Base-by-base conservation (phyloP, 495 filamentous ascomycete genomes). In the Trypethelium eluteriae region DNA sequence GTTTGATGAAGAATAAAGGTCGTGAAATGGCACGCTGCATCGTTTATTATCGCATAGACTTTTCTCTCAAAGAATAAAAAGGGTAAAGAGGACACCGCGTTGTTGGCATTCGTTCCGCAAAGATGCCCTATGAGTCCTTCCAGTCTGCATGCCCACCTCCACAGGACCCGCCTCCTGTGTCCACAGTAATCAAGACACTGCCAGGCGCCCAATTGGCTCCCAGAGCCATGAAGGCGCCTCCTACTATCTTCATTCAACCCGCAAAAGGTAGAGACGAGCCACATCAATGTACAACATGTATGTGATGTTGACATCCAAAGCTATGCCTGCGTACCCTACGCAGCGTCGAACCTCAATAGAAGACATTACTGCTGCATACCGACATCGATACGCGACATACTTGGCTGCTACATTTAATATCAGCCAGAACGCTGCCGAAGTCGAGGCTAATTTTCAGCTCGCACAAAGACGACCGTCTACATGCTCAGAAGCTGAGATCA, bases 111-210 rank as follows among this genome's bases (percentile, higher is more conserved):
- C 25, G 25, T 25, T 25, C 25, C 25, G 25, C 14, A 34, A 59
- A 59, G 53, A 59, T 59, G 53, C 53, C 53, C 7, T 59, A 59
- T 36, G 53, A 59, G 32, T 59, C 53, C 14, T 59, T 59, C 14
- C 11, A 34, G 36, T 59, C 53, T 7, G 36, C 18, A 34, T 59
- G 53, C 14, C 53, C 53, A 36, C 53, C 53, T 59, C 53, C 53
- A 35, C 53, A 36, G 36, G 53, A 10, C 36, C 53, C 53, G 18
- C 53, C 25, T 9, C 2, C 53, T 14, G 53, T 4, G 6, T 11
- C 53, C 11, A 59, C 53, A 14, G 53, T 59, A 36, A 59, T 59
- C 32, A 59, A 59, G 32, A 59, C 53, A 32, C 18, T 59, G 32
- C 53, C 53, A 7, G 53, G 25, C 32, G 25, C 18, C 10, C 53